These are phyloP conservation scores for Russula emetica DNA, from an alignment of 768 basidiomycete species.

Conservation along the genomic window DNA sequence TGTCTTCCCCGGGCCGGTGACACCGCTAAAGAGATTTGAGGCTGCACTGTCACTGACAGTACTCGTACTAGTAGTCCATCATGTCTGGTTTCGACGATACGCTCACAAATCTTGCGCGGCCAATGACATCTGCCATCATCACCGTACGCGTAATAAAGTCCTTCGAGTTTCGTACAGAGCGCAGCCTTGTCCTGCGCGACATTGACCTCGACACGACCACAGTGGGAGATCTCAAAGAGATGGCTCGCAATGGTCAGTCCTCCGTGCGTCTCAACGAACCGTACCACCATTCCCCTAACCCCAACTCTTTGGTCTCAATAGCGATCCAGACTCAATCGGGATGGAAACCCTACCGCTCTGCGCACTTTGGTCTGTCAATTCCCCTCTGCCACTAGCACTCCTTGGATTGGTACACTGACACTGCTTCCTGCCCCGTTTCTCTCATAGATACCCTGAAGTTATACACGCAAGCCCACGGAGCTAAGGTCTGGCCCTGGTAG, in stretches of 20 bases:
- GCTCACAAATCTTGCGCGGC: slow-evolving; percentile 61
- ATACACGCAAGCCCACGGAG: slow-evolving; percentile 91
- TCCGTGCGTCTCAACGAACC: neutral
- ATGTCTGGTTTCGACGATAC: slow-evolving; percentile 39
- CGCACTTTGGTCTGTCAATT: slow-evolving; percentile 53
- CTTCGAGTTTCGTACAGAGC: slow-evolving; percentile 87
- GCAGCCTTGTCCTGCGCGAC: slow-evolving; percentile 76
- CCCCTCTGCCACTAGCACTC: neutral
- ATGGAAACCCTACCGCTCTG: slow-evolving; percentile 86
- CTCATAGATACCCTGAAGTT: slow-evolving; percentile 83
- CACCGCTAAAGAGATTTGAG: neutral
- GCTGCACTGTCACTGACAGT: too few relatives aligned
- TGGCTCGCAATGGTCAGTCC: slow-evolving; percentile 56
- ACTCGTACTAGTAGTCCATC: neutral
- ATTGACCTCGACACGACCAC: slow-evolving; percentile 78
- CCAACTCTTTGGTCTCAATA: slow-evolving; percentile 32
- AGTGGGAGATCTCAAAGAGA: slow-evolving; percentile 72
- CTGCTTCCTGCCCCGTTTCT: neutral
- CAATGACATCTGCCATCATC: slow-evolving; percentile 73
- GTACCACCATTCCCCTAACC: neutral
- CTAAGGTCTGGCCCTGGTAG: slow-evolving; percentile 57
- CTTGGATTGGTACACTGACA: neutral
- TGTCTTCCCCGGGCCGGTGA: neutral
- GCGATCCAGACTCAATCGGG: slow-evolving; percentile 69
- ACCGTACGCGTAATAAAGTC: slow-evolving; percentile 94